Evolutionary conservation across 2,329 filamentous ascomycete species (phyloP).

Genomic region (Gnomoniopsis smithogilvyi): DNA sequence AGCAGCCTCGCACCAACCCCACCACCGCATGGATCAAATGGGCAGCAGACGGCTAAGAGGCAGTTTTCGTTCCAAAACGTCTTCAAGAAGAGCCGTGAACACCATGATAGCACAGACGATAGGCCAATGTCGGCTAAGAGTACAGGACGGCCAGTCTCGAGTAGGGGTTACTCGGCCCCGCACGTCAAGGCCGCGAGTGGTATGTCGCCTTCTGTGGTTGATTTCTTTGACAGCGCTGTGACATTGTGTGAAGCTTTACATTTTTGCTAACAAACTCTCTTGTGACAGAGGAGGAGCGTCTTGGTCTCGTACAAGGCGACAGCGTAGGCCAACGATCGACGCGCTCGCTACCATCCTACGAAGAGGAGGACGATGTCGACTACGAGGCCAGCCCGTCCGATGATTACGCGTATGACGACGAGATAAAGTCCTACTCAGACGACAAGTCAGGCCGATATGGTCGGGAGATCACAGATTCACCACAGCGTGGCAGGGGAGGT

Average conservation of each 20-base stretch:
- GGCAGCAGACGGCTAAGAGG: slow-evolving; percentile 54
- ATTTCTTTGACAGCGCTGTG: neutral
- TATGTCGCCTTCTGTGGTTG: neutral
- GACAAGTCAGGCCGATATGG: slow-evolving; percentile 35
- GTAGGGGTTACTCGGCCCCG: slow-evolving; percentile 38
- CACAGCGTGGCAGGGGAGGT: slow-evolving; percentile 23
- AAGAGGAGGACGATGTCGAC: slow-evolving; percentile 32
- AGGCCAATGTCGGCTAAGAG: slow-evolving; percentile 27
- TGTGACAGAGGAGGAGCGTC: slow-evolving; percentile 68
- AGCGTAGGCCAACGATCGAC: slow-evolving; percentile 49
- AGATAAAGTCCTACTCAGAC: slow-evolving; percentile 25
- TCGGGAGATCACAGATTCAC: slow-evolving; percentile 37
- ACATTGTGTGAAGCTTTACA: neutral
- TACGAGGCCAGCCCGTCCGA: slow-evolving; percentile 21
- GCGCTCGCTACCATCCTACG: slow-evolving; percentile 33
- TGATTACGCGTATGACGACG: slow-evolving; percentile 26
- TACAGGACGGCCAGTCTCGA: slow-evolving; percentile 31
- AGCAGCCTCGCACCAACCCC: slow-evolving; percentile 51
- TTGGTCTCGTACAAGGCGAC: slow-evolving; percentile 80
- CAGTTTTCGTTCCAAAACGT: slow-evolving; percentile 94
- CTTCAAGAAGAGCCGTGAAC: slow-evolving; percentile 55
- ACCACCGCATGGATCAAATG: slow-evolving; percentile 37
- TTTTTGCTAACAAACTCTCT: neutral
- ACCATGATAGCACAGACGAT: slow-evolving; percentile 20
- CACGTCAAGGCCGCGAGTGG: slow-evolving; percentile 53